Conservation (phyloP, 495 filamentous ascomycete species). For the Penicillium mononematosum region DNA sequence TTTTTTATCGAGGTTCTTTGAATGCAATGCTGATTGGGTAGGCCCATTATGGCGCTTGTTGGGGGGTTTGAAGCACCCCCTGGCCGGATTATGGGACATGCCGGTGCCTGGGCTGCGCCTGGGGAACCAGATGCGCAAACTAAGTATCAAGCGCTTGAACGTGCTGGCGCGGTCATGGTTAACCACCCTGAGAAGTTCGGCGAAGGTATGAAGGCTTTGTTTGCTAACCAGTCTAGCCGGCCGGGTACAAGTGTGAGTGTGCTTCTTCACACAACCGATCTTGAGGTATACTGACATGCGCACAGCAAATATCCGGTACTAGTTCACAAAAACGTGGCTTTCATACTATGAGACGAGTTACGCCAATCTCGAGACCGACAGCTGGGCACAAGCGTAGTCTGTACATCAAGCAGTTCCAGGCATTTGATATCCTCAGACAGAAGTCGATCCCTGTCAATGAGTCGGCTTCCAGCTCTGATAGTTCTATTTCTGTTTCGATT, state of each 20-base stretch:
- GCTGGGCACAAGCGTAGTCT: constrained; percentile 52
- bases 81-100: constrained; percentile 84
- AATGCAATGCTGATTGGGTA: constrained; percentile 27
- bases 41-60: constrained; percentile 77
- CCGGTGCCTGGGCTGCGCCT: constrained; percentile 70
- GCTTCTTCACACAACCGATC: too few relatives aligned
- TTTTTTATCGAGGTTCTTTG: not conserved
- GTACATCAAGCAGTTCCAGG: constrained; percentile 57
- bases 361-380: constrained; percentile 10
- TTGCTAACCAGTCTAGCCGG: constrained; percentile 33
- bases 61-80: constrained; percentile 65
- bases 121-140: constrained; percentile 63
- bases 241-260: constrained; percentile 32
- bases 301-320: constrained; percentile 20
- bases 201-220: constrained; percentile 60
- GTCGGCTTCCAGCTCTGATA: constrained; percentile 35
- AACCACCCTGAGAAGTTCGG: constrained; percentile 83
- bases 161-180: constrained; percentile 71
- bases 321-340: constrained; percentile 46
- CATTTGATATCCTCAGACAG: constrained; percentile 58
- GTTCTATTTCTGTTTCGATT: constrained; percentile 52
- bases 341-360: constrained; percentile 48
- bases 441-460: constrained; percentile 50
- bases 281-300: constrained; percentile 14
- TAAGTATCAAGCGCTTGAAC: constrained; percentile 68